Conservation (phyloP, 164 flowering plant genomes). For the Sextonia rubra region DNA sequence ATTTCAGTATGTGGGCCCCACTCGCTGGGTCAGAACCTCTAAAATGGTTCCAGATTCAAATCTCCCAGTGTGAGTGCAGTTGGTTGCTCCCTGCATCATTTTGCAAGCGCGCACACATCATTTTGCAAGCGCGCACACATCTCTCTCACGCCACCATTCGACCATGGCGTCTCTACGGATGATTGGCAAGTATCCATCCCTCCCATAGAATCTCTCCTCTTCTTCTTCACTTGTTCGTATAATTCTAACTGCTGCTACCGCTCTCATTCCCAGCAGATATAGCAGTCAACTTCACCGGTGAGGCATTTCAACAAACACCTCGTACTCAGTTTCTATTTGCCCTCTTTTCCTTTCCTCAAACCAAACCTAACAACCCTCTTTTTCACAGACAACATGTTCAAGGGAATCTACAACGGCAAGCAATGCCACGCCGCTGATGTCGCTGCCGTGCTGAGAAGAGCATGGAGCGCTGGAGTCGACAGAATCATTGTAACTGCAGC, state of each 20-base stretch:
- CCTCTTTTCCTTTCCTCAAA: not conserved
- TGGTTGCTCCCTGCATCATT: not conserved
- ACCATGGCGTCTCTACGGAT: slow-evolving; percentile 30
- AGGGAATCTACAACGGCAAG: slow-evolving; percentile 90
- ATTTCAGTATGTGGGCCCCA: too few relatives aligned
- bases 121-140: too few relatives aligned
- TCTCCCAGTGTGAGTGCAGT: not conserved
- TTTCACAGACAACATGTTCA: slow-evolving; percentile 75
- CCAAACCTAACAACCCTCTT: not conserved
- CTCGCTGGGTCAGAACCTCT: too few relatives aligned
- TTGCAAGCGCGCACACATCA: too few relatives aligned
- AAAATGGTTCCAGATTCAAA: too few relatives aligned
- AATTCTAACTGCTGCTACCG: not conserved
- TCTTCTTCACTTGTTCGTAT: not conserved
- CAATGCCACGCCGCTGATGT: slow-evolving; percentile 72
- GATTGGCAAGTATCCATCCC: slow-evolving; percentile 58
- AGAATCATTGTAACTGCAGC: slow-evolving; percentile 65
- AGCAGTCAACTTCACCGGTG: slow-evolving; percentile 96
- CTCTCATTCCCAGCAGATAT: slow-evolving; percentile 48
- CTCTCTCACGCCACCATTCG: not conserved
- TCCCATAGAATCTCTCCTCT: not conserved
- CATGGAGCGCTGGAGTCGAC: slow-evolving; percentile 92
- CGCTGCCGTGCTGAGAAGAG: slow-evolving; percentile 64
- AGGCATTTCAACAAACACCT: slow-evolving; percentile 36
- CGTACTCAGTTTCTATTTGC: not conserved